Base-by-base conservation (phyloP, 2,329 filamentous ascomycete genomes). In the Cladosporium sphaerospermum region DNA sequence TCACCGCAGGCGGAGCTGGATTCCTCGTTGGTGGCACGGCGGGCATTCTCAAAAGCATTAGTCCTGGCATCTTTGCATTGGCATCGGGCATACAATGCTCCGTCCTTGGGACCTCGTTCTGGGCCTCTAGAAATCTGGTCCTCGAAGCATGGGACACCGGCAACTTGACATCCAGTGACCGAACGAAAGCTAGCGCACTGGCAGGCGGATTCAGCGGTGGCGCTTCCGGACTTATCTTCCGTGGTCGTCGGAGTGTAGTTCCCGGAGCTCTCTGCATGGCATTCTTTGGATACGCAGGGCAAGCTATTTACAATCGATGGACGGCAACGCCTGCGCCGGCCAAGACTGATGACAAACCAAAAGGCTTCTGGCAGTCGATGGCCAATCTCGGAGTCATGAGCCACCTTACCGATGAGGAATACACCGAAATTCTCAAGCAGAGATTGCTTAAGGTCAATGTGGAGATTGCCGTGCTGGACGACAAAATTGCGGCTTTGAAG, bases 31-130 rank as follows among this genome's bases (percentile, higher is more conserved):
- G 75, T 37, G 71, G 73, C 48, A 67, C 73, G 45, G 68, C 69
- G 46, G 75, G 75, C 32, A 74, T 75, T 14, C 55, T 91, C 45
- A 79, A 83, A 54, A 85, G 85, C 14, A 81, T 79, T 11, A 84
- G 88, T 3, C 77, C 80, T 3, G 67, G 82, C 2, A 70, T 92
- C 6, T 92, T 89, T 71, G 85, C 88, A 0, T 61, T 85, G 10
- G 78, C 84, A 36, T 84, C 85, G 18, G 86, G 88, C 14, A 75
- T 88, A 39, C 89, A 95, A 71, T 96, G 88, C 81, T 89, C 89
- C 69, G 78, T 81, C 40, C 78, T 95, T 37, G 89, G 89, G 34
- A 82, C 80, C 44, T 86, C 82, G 13, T 96, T 85, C 67, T 92
- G 84, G 78, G 84, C 86, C 84, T 57, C 63, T 23, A 69, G 74